phyloP scores from a whole-genome alignment of 2,329 filamentous ascomycete species.

The Cercospora sp. region DNA sequence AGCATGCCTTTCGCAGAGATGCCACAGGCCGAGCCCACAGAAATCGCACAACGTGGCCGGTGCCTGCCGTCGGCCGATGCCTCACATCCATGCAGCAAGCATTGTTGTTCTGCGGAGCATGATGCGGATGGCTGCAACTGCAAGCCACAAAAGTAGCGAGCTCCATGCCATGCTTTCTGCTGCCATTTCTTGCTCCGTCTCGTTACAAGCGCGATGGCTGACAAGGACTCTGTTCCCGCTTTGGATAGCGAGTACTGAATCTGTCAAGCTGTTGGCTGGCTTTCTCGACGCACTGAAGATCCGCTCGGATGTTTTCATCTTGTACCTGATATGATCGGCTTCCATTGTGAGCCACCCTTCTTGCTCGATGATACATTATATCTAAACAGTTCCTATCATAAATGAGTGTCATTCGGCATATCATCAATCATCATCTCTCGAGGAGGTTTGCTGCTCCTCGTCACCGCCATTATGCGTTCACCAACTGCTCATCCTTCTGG shows the following conservation, averaged over 20 bases:
- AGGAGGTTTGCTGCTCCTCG: neutral
- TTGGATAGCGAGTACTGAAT: too few relatives aligned
- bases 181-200: neutral
- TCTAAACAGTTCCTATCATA: neutral
- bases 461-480: neutral
- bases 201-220: too few relatives aligned
- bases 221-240: too few relatives aligned
- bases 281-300: too few relatives aligned
- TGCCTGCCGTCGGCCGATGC: neutral
- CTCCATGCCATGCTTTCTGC: neutral
- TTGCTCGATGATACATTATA: neutral
- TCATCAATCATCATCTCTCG: neutral
- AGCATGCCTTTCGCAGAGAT: neutral
- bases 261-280: too few relatives aligned
- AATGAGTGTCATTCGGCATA: neutral
- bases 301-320: too few relatives aligned
- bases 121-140: neutral
- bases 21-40: neutral
- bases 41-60: neutral
- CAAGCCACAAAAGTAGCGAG: neutral
- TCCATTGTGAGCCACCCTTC: neutral
- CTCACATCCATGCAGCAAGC: neutral
- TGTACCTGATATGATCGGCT: too few relatives aligned
- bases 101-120: neutral
- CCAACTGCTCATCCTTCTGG: neutral